Percentiles rank a stretch among this genome's conserved stretches.
Evolutionary conservation across 257 asterid species (phyloP).

Genomic region (Nicotiana noctiflora): DNA sequence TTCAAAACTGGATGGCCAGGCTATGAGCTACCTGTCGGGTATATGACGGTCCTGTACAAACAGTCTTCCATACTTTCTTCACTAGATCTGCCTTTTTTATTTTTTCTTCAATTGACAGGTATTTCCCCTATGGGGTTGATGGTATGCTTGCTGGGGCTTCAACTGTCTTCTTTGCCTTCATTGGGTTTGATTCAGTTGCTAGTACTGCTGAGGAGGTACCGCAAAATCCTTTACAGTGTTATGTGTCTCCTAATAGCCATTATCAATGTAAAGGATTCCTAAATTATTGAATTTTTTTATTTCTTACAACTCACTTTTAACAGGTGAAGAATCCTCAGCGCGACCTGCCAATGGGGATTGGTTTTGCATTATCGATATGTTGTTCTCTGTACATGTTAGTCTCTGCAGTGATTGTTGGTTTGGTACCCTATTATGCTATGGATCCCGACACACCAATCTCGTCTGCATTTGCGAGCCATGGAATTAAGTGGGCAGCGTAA

Average conservation of each 20-base stretch:
- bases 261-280: neutral
- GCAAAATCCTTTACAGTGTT: neutral
- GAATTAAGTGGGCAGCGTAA: conserved; percentile 88
- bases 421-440: conserved; percentile 84
- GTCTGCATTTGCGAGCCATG: conserved; percentile 75
- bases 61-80: neutral
- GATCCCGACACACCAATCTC: conserved; percentile 99
- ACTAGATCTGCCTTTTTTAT: neutral
- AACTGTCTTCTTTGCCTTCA: conserved; percentile 84
- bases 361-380: conserved; percentile 70
- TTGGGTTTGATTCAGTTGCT: conserved; percentile 92
- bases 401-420: conserved; percentile 90
- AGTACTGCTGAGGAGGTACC: conserved; percentile 96
- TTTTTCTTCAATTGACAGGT: conserved; percentile 27
- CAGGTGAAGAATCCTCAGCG: conserved; percentile 93
- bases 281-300: no score
- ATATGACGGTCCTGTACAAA: neutral
- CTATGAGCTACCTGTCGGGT: conserved; percentile 79
- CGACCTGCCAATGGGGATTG: conserved; percentile 93
- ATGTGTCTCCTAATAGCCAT: neutral
- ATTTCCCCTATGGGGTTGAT: conserved; percentile 81
- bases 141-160: conserved; percentile 99
- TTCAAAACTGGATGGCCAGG: conserved; percentile 97
- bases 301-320: neutral
- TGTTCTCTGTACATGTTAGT: conserved; percentile 81